phyloP scores from a whole-genome alignment of 2,329 filamentous ascomycete species.

The Pyrenophora graminea region DNA sequence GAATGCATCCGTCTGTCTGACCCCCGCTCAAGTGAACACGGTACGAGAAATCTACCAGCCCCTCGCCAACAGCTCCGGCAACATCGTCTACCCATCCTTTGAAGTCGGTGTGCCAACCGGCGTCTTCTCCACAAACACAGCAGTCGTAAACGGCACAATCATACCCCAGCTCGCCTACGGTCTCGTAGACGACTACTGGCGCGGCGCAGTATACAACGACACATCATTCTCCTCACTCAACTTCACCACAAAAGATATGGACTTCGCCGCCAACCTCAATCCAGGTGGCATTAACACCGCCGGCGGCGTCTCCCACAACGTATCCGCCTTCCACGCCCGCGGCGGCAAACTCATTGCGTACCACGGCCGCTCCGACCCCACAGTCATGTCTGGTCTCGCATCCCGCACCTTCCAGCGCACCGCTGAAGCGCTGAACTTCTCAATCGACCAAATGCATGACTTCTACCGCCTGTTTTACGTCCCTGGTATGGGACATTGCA shows the following conservation, averaged over 20 bases:
- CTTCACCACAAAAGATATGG: slow-evolving; percentile 19
- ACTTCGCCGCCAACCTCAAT: slow-evolving; percentile 38
- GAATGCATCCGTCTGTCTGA: slow-evolving; percentile 13
- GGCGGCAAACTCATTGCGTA: slow-evolving; percentile 23
- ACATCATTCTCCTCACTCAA: slow-evolving; percentile 43
- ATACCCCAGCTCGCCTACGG: slow-evolving; percentile 45
- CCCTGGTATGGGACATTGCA: slow-evolving; percentile 57
- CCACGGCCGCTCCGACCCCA: slow-evolving; percentile 23
- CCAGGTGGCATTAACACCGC: slow-evolving; percentile 39
- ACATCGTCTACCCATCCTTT: slow-evolving; percentile 53
- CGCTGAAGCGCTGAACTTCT: slow-evolving; percentile 15
- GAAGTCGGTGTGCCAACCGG: slow-evolving; percentile 52
- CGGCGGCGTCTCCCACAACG: slow-evolving; percentile 49
- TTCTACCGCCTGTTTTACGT: slow-evolving; percentile 56
- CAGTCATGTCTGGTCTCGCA: slow-evolving; percentile 49
- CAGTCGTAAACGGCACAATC: slow-evolving; percentile 48
- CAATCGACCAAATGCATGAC: slow-evolving; percentile 38
- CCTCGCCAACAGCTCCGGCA: slow-evolving; percentile 47
- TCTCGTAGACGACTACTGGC: slow-evolving; percentile 41
- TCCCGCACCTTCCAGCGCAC: slow-evolving; percentile 56
- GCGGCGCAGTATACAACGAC: slow-evolving; percentile 48
- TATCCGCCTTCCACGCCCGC: slow-evolving; percentile 13
- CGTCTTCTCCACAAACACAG: slow-evolving; percentile 25
- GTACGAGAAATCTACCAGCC: slow-evolving; percentile 49
- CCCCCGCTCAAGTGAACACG: slow-evolving; percentile 26